A percentile compares a stretch with the other conserved stretches of the same genome.
These are phyloP conservation scores for Phalaenopsis equestris DNA, from an alignment of 106 monocot species.

Conservation along the genomic window DNA sequence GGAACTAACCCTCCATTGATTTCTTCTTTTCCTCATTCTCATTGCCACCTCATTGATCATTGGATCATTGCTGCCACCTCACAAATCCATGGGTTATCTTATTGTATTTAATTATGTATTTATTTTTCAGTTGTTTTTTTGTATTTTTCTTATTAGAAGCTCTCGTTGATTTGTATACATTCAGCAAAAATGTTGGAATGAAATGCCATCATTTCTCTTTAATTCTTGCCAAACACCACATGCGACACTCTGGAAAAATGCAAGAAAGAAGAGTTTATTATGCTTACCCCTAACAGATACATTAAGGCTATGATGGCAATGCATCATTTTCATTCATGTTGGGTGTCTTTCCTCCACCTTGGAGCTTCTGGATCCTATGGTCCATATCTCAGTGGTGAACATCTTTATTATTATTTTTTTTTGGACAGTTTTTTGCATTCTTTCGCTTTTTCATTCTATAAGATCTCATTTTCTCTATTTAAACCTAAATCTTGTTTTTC, in stretches of 20 bases:
- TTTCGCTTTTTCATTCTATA: background rate
- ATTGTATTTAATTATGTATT: too few species aligned
- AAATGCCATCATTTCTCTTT: too few species aligned
- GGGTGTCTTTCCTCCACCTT: background rate
- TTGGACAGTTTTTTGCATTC: background rate
- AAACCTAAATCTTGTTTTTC: background rate
- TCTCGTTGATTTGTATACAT: too few species aligned
- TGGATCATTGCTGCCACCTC: too few species aligned
- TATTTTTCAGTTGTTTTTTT: too few species aligned
- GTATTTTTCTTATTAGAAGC: too few species aligned
- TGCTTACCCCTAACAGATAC: background rate
- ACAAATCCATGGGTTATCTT: too few species aligned
- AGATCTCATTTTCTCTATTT: background rate
- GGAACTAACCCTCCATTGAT: too few species aligned
- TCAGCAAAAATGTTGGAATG: too few species aligned
- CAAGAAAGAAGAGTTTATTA: background rate
- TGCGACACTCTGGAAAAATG: background rate
- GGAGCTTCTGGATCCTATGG: background rate
- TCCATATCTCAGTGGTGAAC: background rate
- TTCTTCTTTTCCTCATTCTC: too few species aligned
- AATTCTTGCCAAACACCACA: too few species aligned
- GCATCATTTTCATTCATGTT: background rate
- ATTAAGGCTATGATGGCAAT: background rate
- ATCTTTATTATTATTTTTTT: background rate
- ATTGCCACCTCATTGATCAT: too few species aligned